A percentile compares a stretch with the other conserved stretches of the same genome.
phyloP scores from a whole-genome alignment of 352 stramenopile species.

The Halophytophthora polymorphica region DNA sequence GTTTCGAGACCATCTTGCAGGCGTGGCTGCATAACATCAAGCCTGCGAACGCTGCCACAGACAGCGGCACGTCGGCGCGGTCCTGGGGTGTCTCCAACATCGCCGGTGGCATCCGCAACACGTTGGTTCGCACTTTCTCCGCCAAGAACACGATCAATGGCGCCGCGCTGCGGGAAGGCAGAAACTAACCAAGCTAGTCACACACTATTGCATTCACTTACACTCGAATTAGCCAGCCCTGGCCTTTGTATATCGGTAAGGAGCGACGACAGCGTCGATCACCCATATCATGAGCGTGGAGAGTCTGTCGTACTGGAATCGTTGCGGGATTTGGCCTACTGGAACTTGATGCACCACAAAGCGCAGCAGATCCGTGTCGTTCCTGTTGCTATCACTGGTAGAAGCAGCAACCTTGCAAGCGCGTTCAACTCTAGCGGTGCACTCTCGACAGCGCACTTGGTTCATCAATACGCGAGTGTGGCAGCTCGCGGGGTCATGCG shows the following conservation, averaged over 20 bases:
- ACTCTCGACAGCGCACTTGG: slow-evolving; percentile 27
- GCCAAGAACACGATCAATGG: slow-evolving; percentile 12
- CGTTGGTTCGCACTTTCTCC: slow-evolving; percentile 29
- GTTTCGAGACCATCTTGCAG: slow-evolving; percentile 33
- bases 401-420: no score
- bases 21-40: slow-evolving; percentile 26
- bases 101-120: slow-evolving; percentile 26
- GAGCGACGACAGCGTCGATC: slow-evolving; percentile 32
- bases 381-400: no score
- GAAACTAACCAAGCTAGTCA: no score
- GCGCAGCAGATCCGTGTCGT: slow-evolving; percentile 10
- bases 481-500: slow-evolving; percentile 21
- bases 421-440: neutral
- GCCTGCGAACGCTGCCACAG: neutral
- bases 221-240: no score
- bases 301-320: slow-evolving; percentile 42
- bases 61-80: slow-evolving; percentile 17
- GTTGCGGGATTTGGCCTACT: slow-evolving; percentile 23
- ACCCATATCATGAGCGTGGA: slow-evolving; percentile 47
- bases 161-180: slow-evolving; percentile 9
- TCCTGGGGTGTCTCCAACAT: slow-evolving; percentile 23
- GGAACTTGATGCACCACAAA: slow-evolving; percentile 30
- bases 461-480: slow-evolving; percentile 17
- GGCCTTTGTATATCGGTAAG: no score
- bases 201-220: neutral